A percentile compares a stretch with the other conserved stretches of the same genome.
Conservation (phyloP, 2,329 filamentous ascomycete species). For the Botryotinia narcissicola region DNA sequence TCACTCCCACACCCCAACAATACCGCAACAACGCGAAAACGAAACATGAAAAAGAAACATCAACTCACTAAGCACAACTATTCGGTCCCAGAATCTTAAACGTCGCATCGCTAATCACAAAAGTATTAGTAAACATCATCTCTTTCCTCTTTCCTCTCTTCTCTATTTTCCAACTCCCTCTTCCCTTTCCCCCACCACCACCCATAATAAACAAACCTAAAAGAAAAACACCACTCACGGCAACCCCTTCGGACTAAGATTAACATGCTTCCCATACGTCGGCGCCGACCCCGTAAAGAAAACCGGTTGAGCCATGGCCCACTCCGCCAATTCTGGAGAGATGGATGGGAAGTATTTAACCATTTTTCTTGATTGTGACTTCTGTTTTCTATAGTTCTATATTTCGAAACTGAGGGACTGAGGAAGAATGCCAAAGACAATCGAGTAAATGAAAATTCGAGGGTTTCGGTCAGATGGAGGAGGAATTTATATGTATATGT, state of each 20-base stretch:
- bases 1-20: not conserved
- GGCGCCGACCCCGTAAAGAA: conserved; percentile 77
- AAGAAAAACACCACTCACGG: conserved; percentile 35
- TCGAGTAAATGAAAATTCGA: not conserved
- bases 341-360: conserved; percentile 48
- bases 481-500: not conserved
- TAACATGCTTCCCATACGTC: conserved; percentile 65
- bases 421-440: not conserved
- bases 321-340: conserved; percentile 54
- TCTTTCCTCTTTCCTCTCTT: no score
- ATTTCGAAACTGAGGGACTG: no score
- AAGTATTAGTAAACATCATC: not conserved
- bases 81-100: not conserved
- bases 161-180: no score
- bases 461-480: not conserved
- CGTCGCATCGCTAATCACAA: not conserved
- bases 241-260: conserved; percentile 75
- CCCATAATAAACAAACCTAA: not conserved
- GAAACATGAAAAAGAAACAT: not conserved
- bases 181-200: no score
- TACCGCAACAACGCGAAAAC: not conserved
- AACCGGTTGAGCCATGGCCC: conserved; percentile 65
- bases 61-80: conserved; percentile 9
- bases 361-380: not conserved
- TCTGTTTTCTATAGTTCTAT: not conserved